phyloP scores from a whole-genome alignment of 2,329 filamentous ascomycete species.

The Nothomitra cinnamomea region DNA sequence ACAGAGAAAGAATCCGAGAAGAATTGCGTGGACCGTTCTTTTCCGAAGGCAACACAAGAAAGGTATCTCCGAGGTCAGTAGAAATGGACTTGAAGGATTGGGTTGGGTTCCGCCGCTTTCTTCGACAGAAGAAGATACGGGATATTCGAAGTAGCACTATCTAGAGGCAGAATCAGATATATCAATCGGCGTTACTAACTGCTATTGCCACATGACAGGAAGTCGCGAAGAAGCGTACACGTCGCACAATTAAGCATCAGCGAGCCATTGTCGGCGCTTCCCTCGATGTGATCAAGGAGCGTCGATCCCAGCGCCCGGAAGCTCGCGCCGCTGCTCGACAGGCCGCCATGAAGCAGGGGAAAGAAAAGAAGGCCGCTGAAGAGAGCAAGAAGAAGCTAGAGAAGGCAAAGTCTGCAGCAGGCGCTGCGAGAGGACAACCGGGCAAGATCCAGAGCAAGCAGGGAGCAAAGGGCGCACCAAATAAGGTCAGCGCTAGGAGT shows the following conservation, averaged over 20 bases:
- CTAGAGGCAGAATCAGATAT: not conserved
- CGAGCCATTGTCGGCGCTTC: slow-evolving; percentile 98
- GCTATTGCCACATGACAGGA: slow-evolving; percentile 46
- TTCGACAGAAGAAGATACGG: not conserved
- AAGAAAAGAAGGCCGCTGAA: slow-evolving; percentile 89
- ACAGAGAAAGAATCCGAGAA: slow-evolving; percentile 99
- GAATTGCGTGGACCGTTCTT: slow-evolving; percentile 96
- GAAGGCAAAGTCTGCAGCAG: slow-evolving; percentile 85
- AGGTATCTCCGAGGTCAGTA: slow-evolving; percentile 98
- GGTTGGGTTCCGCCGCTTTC: no score
- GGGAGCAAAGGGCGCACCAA: slow-evolving; percentile 76
- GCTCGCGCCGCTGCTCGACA: slow-evolving; percentile 80
- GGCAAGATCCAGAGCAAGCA: slow-evolving; percentile 86
- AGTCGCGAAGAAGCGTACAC: slow-evolving; percentile 98
- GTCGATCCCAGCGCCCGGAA: slow-evolving; percentile 85
- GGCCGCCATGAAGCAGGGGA: slow-evolving; percentile 87
- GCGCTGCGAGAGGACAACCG: slow-evolving; percentile 58
- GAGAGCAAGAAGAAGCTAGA: slow-evolving; percentile 95
- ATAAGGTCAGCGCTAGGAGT: slow-evolving; percentile 72
- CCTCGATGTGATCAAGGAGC: slow-evolving; percentile 99
- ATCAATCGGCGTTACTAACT: not conserved
- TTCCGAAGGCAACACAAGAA: slow-evolving; percentile 99
- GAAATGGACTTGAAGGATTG: no score
- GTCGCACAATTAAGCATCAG: slow-evolving; percentile 96
- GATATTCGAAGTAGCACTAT: slow-evolving; percentile 5